Evolutionary conservation across 2,329 filamentous ascomycete species (phyloP).

Genomic region (Pseudogymnoascus sp.): DNA sequence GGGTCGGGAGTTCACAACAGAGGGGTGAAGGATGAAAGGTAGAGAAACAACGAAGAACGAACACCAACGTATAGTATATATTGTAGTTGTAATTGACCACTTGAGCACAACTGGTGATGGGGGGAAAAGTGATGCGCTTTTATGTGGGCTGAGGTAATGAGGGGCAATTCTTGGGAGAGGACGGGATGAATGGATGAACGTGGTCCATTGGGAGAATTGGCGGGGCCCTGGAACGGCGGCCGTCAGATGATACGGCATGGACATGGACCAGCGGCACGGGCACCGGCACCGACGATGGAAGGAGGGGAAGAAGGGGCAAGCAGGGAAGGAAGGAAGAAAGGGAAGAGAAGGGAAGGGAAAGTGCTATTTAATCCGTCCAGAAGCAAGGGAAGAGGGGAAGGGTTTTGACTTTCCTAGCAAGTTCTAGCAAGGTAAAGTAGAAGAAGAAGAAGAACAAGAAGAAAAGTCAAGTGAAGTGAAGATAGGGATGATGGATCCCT

Average conservation of each 20-base stretch:
- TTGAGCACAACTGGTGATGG: not conserved
- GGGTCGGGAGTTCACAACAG: not conserved
- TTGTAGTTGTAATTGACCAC: not conserved
- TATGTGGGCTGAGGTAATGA: not conserved
- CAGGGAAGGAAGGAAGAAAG: not conserved
- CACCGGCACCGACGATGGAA: not conserved
- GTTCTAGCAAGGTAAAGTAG: too few species aligned
- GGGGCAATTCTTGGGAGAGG: not conserved
- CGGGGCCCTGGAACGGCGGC: not conserved
- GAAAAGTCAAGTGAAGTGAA: not conserved
- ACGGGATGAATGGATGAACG: not conserved
- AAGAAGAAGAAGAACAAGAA: too few species aligned
- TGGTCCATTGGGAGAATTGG: not conserved
- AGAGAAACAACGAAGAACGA: not conserved
- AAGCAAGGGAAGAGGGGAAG: not conserved
- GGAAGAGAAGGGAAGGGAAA: not conserved
- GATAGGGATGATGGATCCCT: not conserved
- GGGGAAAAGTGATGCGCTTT: not conserved
- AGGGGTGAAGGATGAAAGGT: not conserved
- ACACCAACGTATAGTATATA: not conserved
- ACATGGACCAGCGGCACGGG: not conserved
- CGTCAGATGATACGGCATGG: slow-evolving; percentile 2
- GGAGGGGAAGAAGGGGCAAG: not conserved
- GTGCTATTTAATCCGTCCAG: not conserved
- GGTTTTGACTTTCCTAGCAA: not conserved